These are phyloP conservation scores for Neocallimastix lanati DNA, from an alignment of 192 early-diverging fungal genomes.

Conservation along the genomic window DNA sequence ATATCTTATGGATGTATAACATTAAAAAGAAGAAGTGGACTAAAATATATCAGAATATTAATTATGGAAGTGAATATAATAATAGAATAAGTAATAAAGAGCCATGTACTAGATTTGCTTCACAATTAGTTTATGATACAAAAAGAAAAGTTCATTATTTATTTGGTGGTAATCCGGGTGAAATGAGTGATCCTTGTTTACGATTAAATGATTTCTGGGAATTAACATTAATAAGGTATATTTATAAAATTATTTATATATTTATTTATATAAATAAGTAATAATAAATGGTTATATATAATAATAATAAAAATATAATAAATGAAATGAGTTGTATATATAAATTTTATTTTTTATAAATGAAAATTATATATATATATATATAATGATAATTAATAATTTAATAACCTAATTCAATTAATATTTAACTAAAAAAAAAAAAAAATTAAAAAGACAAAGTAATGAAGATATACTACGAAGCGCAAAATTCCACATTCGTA, in stretches of 20 bases:
- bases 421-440: too few relatives aligned
- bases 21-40: slow-evolving; percentile 35
- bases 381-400: too few relatives aligned
- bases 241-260: too few relatives aligned
- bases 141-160: slow-evolving; percentile 53
- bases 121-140: slow-evolving; percentile 75
- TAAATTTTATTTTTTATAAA: too few relatives aligned
- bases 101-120: slow-evolving; percentile 76
- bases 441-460: slow-evolving; percentile 21
- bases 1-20: slow-evolving; percentile 59
- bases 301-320: too few relatives aligned
- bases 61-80: slow-evolving; percentile 27
- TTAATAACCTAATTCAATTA: too few relatives aligned
- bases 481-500: slow-evolving; percentile 55
- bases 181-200: slow-evolving; percentile 29
- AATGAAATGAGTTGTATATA: too few relatives aligned
- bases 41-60: slow-evolving; percentile 49
- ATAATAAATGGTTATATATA: too few relatives aligned
- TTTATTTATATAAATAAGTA: background rate
- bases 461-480: slow-evolving; percentile 49
- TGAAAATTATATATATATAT: too few relatives aligned
- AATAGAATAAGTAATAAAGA: slow-evolving; percentile 25
- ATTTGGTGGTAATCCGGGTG: slow-evolving; percentile 89
- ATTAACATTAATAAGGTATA: slow-evolving; percentile 42
- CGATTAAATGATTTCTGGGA: slow-evolving; percentile 70